Evolutionary conservation across 1,284 basidiomycete genomes (phyloP), one percentile per base, ranked within the genome.

Genomic region (Cronartium ribicola): DNA sequence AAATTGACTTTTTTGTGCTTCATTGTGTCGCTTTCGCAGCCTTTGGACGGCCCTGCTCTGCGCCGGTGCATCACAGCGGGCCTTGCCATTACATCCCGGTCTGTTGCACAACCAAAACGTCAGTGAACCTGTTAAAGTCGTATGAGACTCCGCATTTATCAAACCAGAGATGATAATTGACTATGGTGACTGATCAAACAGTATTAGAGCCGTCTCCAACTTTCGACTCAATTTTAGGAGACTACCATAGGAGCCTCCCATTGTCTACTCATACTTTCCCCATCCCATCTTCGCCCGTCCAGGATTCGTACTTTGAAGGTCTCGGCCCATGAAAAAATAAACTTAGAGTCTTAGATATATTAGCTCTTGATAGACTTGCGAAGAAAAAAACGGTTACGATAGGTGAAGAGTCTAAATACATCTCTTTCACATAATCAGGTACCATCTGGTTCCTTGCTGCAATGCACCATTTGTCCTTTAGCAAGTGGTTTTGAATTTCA

Each of bases 41-140:
- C 61, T 22, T 36, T 63, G 22, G 61, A 64, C 17, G 62, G 63
- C 17, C 44, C 62, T 44, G 55, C 69, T n/a, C 36, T 72, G 17
- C 61, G 69, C 13, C 63, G 48, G 57, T 57, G 14, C 13, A 72
- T 72, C 36, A 72, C 69, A 37, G 69, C 64, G 62, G 69, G 69
- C 20, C 39, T 72, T 17, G 43, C 69, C 8, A 44, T 8, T 57
- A 40, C 65, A 5, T 55, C 69, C 17, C 46, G 61, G 29, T 10
- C 69, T 14, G 36, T 51, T 3, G 37, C 39, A 22, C 17, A 61
- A 36, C 36, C 22, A 17, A 43, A 20, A 29, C 39, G 69, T 51
- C 57, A 72, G 62, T 66, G 17, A 22, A 40, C 10, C 2, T 39
- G 36, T 43, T n/a, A 20, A 55, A 7, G 11, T 17, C 11, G 48